Evolutionary conservation across 495 filamentous ascomycete species (phyloP).

Genomic region (Hypoxylon perforatum): DNA sequence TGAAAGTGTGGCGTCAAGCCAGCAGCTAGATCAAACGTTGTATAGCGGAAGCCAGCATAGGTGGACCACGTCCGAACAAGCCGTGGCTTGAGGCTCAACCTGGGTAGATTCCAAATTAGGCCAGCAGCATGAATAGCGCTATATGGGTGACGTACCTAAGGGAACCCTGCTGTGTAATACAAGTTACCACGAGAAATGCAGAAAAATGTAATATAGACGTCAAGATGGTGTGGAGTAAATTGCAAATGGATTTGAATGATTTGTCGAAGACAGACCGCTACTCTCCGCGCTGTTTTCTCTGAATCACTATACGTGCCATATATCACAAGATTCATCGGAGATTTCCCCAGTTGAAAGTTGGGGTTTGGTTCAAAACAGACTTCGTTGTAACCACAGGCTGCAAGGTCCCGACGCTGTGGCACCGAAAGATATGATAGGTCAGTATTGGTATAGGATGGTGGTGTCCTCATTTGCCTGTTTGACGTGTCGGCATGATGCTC

Average conservation of each 20-base stretch:
- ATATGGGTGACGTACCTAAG: neutral
- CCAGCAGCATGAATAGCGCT: neutral
- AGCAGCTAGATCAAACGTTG: no score
- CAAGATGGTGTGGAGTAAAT: conserved; percentile 4
- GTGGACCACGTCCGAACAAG: neutral
- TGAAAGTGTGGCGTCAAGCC: no score
- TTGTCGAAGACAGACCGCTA: conserved; percentile 29
- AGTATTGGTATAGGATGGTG: neutral
- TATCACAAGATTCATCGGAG: conserved; percentile 3
- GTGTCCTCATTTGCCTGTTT: conserved; percentile 30
- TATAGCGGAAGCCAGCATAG: neutral
- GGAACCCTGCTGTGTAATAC: conserved; percentile 5
- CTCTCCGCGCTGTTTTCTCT: conserved; percentile 1
- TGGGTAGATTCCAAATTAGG: neutral
- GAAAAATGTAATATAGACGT: neutral
- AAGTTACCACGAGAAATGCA: no score
- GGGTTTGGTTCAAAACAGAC: neutral
- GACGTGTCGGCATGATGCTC: conserved; percentile 17
- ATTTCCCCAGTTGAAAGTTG: conserved; percentile 12
- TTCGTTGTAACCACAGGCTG: neutral
- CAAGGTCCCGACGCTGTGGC: conserved; percentile 19
- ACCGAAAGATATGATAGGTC: conserved; percentile 17
- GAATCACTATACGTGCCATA: conserved; percentile 18
- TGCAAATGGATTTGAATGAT: neutral
- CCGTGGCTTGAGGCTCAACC: conserved; percentile 1